phyloP scores from a whole-genome alignment of 148 eudicot genomes.

The Rhododendron ovatum region DNA sequence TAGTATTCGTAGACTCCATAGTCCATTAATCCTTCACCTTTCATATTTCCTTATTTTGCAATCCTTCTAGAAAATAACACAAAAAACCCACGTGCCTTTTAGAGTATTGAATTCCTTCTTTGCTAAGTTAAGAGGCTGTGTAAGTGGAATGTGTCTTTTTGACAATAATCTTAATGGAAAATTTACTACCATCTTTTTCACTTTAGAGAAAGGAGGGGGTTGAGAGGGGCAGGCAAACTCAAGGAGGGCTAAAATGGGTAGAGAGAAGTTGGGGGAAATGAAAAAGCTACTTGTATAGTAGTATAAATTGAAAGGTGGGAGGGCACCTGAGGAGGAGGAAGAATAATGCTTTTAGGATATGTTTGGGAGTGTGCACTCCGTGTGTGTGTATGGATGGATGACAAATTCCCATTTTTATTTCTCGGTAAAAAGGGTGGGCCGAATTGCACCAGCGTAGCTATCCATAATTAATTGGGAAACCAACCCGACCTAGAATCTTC shows the following conservation, averaged over 20 bases:
- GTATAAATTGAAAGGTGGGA: not conserved
- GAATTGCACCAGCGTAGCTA: no score
- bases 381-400: not conserved
- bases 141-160: conserved; percentile 12
- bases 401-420: not conserved
- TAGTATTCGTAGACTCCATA: not conserved
- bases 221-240: not conserved
- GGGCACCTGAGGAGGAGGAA: conserved; percentile 15
- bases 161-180: not conserved
- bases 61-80: not conserved
- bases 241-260: not conserved
- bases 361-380: not conserved
- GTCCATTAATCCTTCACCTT: not conserved
- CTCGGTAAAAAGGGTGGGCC: no score
- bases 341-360: conserved; percentile 12
- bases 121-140: conserved; percentile 20
- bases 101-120: conserved; percentile 21
- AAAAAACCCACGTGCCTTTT: not conserved
- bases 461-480: no score
- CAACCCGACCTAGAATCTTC: no score
- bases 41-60: not conserved
- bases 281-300: not conserved
- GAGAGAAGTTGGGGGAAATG: not conserved
- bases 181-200: not conserved
- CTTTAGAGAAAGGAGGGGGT: not conserved